Evolutionary conservation across 169 alveolate species (phyloP), one percentile per base, ranked within the genome.

Genomic region (Besnoitia besnoiti): DNA sequence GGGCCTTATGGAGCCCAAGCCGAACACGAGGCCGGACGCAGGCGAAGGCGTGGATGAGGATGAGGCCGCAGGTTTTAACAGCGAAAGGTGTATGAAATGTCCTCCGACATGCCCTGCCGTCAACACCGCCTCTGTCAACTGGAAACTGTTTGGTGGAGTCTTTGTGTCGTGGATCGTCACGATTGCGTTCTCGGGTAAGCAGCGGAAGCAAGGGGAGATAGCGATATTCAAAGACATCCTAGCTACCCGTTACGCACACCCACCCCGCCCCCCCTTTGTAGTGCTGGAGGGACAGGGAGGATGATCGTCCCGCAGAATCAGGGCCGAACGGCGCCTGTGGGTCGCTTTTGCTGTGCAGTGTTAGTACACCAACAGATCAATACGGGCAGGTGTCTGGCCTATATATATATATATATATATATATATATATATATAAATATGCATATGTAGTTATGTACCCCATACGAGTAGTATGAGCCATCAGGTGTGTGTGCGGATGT

Each of bases 1-100:
- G 61, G 98, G 98, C 16, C 91, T 96, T 75, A 94, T 95, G 46
- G 96, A 94, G 89, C 91, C 91, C 33, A 77, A 76, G 80, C 42
- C 82, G 27, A 16, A n/a, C 42, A 61, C 33, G 49, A 40, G 59
- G 67, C 42, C 12, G 62, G n/a, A 50, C 42, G 12, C 40, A 35
- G 87, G 87, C 61, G 80, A 67, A 21, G 39, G 40, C 42, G 24
- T n/a, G 80, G 80, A 0, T 0, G 40, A 7, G 39, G 80, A 67
- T 7, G 80, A n/a, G 46, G 61, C 55, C 24, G 61, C 35, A n/a
- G 42, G 39, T 12, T 51, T 51, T 24, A 51, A 51, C 24, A 51
- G 67, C 24, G 24, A 24, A 16, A 14, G 67, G 39, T 5, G 46
- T n/a, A 5, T 0, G 35, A 50, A 24, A n/a, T 46, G 90, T 16